A percentile compares a stretch with the other conserved stretches of the same genome.
phyloP scores from a whole-genome alignment of 345 rosid species.

The Eucalyptus sp. region DNA sequence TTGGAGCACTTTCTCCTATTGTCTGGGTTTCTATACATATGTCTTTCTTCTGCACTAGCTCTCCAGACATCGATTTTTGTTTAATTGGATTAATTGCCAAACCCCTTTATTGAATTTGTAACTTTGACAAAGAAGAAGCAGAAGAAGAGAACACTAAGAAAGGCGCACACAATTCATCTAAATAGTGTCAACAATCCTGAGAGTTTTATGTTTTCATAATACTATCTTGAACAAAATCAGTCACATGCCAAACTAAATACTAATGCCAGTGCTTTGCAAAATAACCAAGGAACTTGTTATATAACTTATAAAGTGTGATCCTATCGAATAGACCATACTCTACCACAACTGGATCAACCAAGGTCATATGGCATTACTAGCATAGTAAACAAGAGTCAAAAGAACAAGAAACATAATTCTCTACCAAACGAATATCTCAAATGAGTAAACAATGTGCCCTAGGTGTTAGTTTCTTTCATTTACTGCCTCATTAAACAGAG shows the following conservation, averaged over 20 bases:
- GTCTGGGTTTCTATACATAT: neutral
- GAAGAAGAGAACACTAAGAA: neutral
- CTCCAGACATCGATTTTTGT: neutral
- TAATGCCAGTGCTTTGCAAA: neutral
- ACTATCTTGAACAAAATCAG: neutral
- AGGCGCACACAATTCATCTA: neutral
- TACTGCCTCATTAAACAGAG: neutral
- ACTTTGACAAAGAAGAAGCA: neutral
- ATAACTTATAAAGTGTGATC: neutral
- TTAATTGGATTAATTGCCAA: neutral
- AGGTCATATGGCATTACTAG: neutral
- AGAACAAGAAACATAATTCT: neutral
- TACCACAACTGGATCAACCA: neutral
- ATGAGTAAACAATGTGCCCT: neutral
- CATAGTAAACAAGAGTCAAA: neutral
- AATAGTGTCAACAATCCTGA: neutral
- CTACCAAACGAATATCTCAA: neutral
- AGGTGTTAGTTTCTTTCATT: neutral
- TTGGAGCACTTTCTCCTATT: neutral
- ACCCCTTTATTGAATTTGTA: neutral
- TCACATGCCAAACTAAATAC: neutral
- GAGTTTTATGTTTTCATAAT: neutral
- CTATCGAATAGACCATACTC: neutral
- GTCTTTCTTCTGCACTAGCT: neutral
- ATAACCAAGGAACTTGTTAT: neutral